Evolutionary conservation across 768 basidiomycete species (phyloP), one percentile per base, ranked within the genome.

Genomic region (Hydnomerulius pinastri): DNA sequence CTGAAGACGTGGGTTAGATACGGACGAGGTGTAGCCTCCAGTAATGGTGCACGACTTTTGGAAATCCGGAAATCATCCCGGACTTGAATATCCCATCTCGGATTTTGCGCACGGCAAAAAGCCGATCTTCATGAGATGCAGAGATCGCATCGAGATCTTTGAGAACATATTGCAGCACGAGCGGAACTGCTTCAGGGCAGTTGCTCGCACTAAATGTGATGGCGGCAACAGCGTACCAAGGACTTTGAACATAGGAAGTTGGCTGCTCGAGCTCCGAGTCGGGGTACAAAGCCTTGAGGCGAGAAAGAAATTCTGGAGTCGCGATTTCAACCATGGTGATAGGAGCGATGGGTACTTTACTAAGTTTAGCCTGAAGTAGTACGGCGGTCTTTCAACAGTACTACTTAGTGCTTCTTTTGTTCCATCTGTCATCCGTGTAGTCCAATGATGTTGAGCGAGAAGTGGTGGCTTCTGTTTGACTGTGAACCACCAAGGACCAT

Each of bases 51-150:
- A 18, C 53, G 56, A 85, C 86, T 69, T 76, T 80, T 3, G 83
- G 76, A 57, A 79, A 81, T 7, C 85, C 86, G 46, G 72, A 71
- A 17, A 78, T 71, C 55, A 83, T 58, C 4, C 82, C 85, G 4
- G 79, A 74, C 60, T 85, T 85, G 68, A 87, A 78, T 5, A 87
- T 53, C 1, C 77, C 79, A 52, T 87, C 86, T 25, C 82, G 71
- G n/a, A 86, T 63, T 56, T 76, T 83, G 46, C 77, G 73, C 32
- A 78, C 78, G 3, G 86, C 69, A 7, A 72, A 38, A 20, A 71
- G 59, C 35, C 64, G 70, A 48, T 82, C 73, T 15, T 70, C 62
- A 7, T 66, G 59, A 1, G 53, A 18, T 51, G 58, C 63, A 48
- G 52, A 24, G 46, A 68, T 60, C 9, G 59, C 55, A 48, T 71